These are phyloP conservation scores for Paramecium biaurelia DNA, from an alignment of 73 alveolate species.

Conservation along the genomic window DNA sequence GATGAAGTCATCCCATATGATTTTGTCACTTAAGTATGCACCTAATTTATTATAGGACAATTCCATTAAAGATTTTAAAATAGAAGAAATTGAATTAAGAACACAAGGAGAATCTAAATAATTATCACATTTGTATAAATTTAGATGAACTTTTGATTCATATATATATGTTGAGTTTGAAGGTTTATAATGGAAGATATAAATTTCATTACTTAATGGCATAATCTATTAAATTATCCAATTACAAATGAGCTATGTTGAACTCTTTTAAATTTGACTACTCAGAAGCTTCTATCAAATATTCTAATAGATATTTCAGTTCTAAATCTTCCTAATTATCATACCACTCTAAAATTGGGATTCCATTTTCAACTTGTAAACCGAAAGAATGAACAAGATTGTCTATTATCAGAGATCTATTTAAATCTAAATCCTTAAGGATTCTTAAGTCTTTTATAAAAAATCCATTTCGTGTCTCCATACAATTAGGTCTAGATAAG, in stretches of 20 bases:
- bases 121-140: conserved; percentile 4
- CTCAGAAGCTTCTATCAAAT: conserved; percentile 64
- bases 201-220: neutral
- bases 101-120: conserved; percentile 26
- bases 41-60: neutral
- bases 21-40: neutral
- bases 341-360: conserved; percentile 84
- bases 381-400: conserved; percentile 93
- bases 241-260: conserved; percentile 21
- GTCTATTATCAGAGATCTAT: conserved; percentile 89
- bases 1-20: conserved; percentile 43
- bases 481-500: conserved; percentile 87
- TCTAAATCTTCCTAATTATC: conserved; percentile 77
- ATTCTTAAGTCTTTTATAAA: conserved; percentile 93
- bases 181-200: neutral
- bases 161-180: neutral
- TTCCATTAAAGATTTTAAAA: neutral
- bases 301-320: conserved; percentile 72
- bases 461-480: conserved; percentile 88
- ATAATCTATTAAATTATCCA: conserved; percentile 19
- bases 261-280: conserved; percentile 49
- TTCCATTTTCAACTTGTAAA: conserved; percentile 82
- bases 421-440: conserved; percentile 76
- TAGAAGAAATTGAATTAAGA: neutral
- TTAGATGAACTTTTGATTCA: neutral